phyloP scores from a whole-genome alignment of 495 filamentous ascomycete species.

The Hypoxylon subgilvum region DNA sequence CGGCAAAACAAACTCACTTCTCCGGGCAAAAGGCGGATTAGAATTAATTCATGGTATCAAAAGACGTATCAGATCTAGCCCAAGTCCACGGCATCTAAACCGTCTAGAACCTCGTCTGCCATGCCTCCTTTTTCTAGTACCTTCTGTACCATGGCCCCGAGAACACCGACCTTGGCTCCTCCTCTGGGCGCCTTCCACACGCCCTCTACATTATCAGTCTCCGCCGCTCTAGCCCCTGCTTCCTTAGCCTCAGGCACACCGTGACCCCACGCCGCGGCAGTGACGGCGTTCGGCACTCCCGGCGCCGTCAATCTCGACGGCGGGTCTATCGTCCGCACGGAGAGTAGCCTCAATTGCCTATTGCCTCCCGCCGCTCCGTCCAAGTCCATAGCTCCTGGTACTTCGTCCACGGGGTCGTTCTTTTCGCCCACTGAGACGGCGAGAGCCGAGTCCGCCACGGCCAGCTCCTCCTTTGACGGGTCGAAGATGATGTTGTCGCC shows the following conservation, averaged over 20 bases:
- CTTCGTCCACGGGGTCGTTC: not conserved
- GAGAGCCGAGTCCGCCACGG: constrained; percentile 85
- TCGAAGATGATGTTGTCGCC: constrained; percentile 93
- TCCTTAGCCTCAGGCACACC: constrained; percentile 52
- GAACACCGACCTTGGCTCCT: constrained; percentile 70
- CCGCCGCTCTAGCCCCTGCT: constrained; percentile 51
- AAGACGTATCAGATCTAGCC: constrained; percentile 38
- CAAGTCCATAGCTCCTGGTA: constrained; percentile 29
- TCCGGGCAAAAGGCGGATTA: constrained; percentile 15
- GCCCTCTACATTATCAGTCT: constrained; percentile 65
- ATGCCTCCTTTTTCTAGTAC: constrained; percentile 74
- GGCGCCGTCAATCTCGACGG: constrained; percentile 63
- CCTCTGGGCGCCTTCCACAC: constrained; percentile 81
- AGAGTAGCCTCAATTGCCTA: constrained; percentile 57
- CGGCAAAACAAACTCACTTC: constrained; percentile 5
- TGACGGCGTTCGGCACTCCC: constrained; percentile 71
- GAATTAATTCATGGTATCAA: constrained; percentile 36
- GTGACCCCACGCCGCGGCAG: constrained; percentile 62
- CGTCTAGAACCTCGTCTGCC: constrained; percentile 81
- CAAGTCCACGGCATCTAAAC: constrained; percentile 68
- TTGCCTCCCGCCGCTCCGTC: constrained; percentile 33
- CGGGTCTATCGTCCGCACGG: constrained; percentile 72
- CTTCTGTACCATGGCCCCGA: constrained; percentile 70
- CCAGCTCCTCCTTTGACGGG: constrained; percentile 85
- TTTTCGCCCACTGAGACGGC: constrained; percentile 71